A percentile compares a stretch with the other conserved stretches of the same genome.
Conservation (phyloP, 495 filamentous ascomycete genomes). For the Hypomontagnella submonticulosa region DNA sequence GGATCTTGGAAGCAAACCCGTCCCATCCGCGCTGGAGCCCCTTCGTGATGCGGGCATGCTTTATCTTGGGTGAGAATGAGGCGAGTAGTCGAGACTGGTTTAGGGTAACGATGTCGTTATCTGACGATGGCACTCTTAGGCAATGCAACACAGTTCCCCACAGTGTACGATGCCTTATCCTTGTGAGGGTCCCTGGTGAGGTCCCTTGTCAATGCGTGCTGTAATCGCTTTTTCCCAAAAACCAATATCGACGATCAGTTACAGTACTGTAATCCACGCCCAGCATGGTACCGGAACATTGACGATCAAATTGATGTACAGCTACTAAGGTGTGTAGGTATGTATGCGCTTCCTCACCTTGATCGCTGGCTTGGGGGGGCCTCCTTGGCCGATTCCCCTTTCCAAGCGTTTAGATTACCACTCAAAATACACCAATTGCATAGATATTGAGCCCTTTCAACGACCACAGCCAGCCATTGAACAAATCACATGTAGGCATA, state of each 20-base stretch:
- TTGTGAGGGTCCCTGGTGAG: no score
- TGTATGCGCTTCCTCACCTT: constrained; percentile 25
- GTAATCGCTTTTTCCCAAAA: constrained; percentile 31
- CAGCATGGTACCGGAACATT: constrained; percentile 18
- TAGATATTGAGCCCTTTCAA: constrained; percentile 3
- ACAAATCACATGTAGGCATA: constrained; percentile 11
- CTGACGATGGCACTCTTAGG: constrained; percentile 32
- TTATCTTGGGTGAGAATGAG: constrained; percentile 32
- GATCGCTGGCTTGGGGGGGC: constrained; percentile 19
- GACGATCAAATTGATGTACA: constrained; percentile 40
- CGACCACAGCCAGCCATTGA: constrained; percentile 12
- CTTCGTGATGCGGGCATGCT: constrained; percentile 17
- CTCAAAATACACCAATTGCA: constrained; percentile 8
- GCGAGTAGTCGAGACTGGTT: constrained; percentile 31
- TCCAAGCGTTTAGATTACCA: constrained; percentile 13
- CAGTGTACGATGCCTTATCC: constrained; percentile 37
- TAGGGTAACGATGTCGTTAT: constrained; percentile 45
- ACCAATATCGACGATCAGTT: constrained; percentile 34
- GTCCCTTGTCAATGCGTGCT: constrained; percentile 32
- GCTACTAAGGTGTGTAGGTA: neutral
- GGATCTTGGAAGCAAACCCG: constrained; percentile 23
- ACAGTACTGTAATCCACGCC: constrained; percentile 19
- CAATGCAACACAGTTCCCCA: constrained; percentile 42
- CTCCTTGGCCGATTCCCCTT: neutral
- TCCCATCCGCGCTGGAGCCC: constrained; percentile 29